Percentiles rank a stretch among this genome's conserved stretches.
phyloP scores from a whole-genome alignment of 257 asterid genomes.

The Solanum peruvianum region DNA sequence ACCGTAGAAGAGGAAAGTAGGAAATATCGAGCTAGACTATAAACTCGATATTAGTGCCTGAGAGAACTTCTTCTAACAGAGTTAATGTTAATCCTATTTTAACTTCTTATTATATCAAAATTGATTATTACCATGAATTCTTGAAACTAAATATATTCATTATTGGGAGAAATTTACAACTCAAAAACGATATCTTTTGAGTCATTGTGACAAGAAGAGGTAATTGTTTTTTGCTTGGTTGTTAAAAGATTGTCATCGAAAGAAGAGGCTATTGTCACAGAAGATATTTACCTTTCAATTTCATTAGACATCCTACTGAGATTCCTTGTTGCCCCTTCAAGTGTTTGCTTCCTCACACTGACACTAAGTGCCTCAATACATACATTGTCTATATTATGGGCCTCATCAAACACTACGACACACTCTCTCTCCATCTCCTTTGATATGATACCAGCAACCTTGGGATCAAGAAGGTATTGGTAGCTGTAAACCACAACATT shows the following conservation, averaged over 20 bases:
- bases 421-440: conserved; percentile 97
- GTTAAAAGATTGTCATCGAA: not conserved
- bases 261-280: not conserved
- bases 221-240: not conserved
- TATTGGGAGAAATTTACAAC: not conserved
- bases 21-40: not conserved
- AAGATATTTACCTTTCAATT: conserved; percentile 62
- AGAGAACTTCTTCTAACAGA: not conserved
- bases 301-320: conserved; percentile 78
- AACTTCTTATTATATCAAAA: not conserved
- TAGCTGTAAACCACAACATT: conserved; percentile 95
- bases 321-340: conserved; percentile 95
- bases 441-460: conserved; percentile 93
- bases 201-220: not conserved
- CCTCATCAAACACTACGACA: conserved; percentile 98
- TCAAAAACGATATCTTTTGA: not conserved
- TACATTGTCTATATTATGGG: conserved; percentile 95
- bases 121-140: not conserved
- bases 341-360: conserved; percentile 88
- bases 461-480: conserved; percentile 96
- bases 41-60: not conserved
- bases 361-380: conserved; percentile 98
- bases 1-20: not conserved
- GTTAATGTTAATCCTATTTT: not conserved
- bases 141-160: not conserved